These are phyloP conservation scores for Dactylorhiza incarnata DNA, from an alignment of 106 monocot species.

Conservation along the genomic window DNA sequence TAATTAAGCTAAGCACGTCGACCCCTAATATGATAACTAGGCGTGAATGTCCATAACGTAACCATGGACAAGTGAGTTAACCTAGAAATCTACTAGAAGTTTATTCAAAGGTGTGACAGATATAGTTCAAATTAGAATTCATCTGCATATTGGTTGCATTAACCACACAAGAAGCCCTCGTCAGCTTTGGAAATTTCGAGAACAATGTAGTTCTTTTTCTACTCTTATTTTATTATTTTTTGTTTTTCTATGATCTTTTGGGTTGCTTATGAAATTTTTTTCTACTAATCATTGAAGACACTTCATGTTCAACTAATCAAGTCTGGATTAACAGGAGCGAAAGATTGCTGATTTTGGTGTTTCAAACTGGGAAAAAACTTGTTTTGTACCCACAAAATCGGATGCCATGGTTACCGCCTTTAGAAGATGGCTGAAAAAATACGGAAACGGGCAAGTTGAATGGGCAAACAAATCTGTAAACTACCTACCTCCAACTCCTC, in stretches of 20 bases:
- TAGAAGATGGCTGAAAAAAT: constrained; percentile 81
- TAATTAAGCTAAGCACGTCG: too few species aligned
- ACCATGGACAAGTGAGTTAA: not conserved
- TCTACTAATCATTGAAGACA: not conserved
- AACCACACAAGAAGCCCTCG: not conserved
- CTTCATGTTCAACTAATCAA: not conserved
- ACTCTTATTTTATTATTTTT: not conserved
- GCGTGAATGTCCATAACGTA: too few species aligned
- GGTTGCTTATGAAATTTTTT: not conserved
- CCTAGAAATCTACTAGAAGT: not conserved
- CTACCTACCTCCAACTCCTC: constrained; percentile 59
- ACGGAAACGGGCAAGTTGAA: constrained; percentile 45
- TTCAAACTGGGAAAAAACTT: constrained; percentile 81
- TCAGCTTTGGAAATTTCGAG: not conserved
- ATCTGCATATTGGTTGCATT: not conserved
- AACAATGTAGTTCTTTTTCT: not conserved
- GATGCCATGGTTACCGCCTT: constrained; percentile 73
- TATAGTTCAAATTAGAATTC: not conserved
- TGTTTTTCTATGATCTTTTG: not conserved
- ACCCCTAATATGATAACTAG: too few species aligned
- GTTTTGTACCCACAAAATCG: constrained; percentile 89
- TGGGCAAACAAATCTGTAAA: constrained; percentile 39
- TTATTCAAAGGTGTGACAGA: not conserved
- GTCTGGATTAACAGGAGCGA: constrained; percentile 40
- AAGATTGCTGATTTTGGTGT: constrained; percentile 55